Evolutionary conservation across 78 protist genomes (phyloP), one percentile per base, ranked within the genome.

Genomic region (Emiliania huxleyi): DNA sequence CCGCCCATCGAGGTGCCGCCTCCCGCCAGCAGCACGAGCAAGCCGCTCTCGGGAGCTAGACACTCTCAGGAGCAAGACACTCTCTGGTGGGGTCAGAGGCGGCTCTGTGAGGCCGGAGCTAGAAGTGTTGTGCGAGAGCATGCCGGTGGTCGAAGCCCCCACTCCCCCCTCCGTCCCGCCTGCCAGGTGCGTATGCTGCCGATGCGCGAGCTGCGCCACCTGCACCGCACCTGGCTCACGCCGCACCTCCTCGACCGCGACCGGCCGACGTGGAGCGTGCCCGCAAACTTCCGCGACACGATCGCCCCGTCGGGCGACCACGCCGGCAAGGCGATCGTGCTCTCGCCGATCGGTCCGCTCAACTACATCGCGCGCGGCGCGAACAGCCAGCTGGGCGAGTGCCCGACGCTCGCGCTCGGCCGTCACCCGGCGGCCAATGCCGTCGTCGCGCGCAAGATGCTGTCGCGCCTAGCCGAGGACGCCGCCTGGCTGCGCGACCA

Each of bases 211-310:
- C 85, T 77, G 44, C 42, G 85, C 48, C 22, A 0, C 48, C 2
- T 40, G 33, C 85, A 77, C 46, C 85, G 85, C 85, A 40, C 85
- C 8, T 77, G 85, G 85, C 85, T 77, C 48, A 40, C 44, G 25
- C 85, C 85, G 44, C 19, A 4, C 1, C 3, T 8, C 19, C 85
- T 77, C 29, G 44, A 21, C 46, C n/a, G 44, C 42, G n/a, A 1
- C 23, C 48, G 5, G 18, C 19, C 15, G 2, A 0, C 44, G 85
- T 22, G 85, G 5, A 22, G 46, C 0, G 49, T 77, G 49, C 85
- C 85, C 11, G 19, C 85, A 1, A 19, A 45, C 29, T 77, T 77
- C 46, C 38, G 6, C n/a, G 73, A 6, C 73, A 22, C 23, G 12
- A 22, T 22, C 21, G 35, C 42, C 26, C 44, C 11, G 42, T 3